Conservation (phyloP, 2,329 filamentous ascomycete species). For the Helotiales sp. region DNA sequence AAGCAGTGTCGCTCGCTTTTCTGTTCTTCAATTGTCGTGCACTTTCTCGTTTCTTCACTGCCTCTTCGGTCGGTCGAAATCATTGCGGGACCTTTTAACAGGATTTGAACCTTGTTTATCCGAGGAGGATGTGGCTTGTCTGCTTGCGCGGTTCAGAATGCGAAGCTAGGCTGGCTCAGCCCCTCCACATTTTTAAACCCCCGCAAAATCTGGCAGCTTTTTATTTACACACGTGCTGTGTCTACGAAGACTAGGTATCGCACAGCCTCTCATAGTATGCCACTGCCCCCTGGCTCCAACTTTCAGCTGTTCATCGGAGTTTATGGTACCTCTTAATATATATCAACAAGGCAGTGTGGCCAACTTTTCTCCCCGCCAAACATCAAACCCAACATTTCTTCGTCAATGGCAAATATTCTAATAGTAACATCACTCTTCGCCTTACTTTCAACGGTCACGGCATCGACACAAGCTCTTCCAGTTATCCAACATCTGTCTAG, state of each 20-base stretch:
- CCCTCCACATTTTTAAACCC: background rate
- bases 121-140: background rate
- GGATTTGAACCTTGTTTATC: background rate
- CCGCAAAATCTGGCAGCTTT: background rate
- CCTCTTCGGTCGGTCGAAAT: no score
- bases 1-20: no score
- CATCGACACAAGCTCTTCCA: slow-evolving; percentile 4
- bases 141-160: background rate
- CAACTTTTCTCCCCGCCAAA: no score
- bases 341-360: background rate
- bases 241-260: background rate
- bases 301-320: background rate
- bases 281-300: background rate
- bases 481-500: slow-evolving; percentile 13
- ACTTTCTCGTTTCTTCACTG: no score
- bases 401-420: background rate
- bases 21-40: no score
- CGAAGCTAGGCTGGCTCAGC: background rate
- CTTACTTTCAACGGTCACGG: background rate
- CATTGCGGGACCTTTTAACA: background rate
- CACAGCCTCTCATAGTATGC: background rate
- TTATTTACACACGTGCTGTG: background rate
- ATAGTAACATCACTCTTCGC: background rate
- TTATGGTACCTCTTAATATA: background rate
- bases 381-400: background rate